Evolutionary conservation across 495 filamentous ascomycete species (phyloP).

Genomic region (Podospora sp.): DNA sequence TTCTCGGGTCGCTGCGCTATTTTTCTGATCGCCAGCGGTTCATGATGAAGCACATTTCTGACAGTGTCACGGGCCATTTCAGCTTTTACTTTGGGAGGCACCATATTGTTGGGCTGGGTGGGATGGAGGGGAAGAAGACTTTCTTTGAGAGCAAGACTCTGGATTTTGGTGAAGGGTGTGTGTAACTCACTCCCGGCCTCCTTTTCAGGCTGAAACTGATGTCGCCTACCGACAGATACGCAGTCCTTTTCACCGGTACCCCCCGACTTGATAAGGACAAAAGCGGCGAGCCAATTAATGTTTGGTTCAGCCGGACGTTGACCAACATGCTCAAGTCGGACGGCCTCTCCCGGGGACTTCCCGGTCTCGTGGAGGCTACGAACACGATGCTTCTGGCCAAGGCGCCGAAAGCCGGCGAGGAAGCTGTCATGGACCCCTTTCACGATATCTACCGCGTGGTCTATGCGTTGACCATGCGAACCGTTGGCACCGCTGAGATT

Average conservation of each 20-base stretch:
- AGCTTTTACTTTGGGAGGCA: constrained; percentile 53
- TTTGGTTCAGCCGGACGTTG: constrained; percentile 26
- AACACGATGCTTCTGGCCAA: constrained; percentile 31
- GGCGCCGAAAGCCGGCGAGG: constrained; percentile 26
- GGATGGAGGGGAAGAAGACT: constrained; percentile 42
- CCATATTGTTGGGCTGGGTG: constrained; percentile 43
- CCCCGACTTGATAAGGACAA: constrained; percentile 13
- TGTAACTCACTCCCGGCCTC: background rate
- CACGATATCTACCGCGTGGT: constrained; percentile 46
- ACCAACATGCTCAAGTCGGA: constrained; percentile 34
- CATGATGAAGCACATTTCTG: constrained; percentile 24
- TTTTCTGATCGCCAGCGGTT: constrained; percentile 29
- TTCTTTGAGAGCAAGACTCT: constrained; percentile 50
- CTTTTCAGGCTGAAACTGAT: background rate
- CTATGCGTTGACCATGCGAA: constrained; percentile 45
- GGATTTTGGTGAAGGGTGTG: constrained; percentile 45
- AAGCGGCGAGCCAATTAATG: constrained; percentile 20
- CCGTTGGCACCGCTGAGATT: constrained; percentile 46
- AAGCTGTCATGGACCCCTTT: constrained; percentile 43
- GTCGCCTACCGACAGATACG: constrained; percentile 26
- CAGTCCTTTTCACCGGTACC: constrained; percentile 31
- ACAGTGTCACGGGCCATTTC: constrained; percentile 42
- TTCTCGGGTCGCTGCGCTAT: constrained; percentile 29
- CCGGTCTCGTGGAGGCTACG: constrained; percentile 37
- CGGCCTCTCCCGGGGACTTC: constrained; percentile 36